Conservation (phyloP, 2,329 filamentous ascomycete genomes). For the Fusarium falciforme region DNA sequence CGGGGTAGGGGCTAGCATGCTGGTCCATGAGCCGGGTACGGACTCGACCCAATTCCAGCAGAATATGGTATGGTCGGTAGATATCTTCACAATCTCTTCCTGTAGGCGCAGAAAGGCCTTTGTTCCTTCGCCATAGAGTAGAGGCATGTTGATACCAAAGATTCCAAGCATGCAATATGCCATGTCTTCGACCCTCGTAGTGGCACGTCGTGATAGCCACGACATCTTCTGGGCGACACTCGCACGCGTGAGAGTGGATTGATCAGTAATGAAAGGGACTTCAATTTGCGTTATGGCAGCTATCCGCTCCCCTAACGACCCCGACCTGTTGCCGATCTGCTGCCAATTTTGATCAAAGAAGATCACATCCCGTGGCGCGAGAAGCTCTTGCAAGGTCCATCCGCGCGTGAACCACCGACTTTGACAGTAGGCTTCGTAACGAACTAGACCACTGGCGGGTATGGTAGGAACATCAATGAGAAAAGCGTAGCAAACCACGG, state of each 20-base stretch:
- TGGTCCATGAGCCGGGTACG: background rate
- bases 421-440: background rate
- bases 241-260: background rate
- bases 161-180: background rate
- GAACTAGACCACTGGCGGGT: background rate
- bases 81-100: background rate
- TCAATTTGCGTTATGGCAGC: background rate
- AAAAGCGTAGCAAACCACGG: background rate
- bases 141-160: background rate
- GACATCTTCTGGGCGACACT: background rate
- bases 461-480: background rate
- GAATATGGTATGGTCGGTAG: background rate
- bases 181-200: background rate
- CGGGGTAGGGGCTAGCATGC: background rate
- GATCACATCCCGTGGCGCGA: background rate
- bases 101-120: background rate
- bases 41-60: background rate
- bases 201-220: background rate
- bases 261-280: background rate
- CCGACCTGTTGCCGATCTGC: background rate
- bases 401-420: background rate
- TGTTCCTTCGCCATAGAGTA: background rate
- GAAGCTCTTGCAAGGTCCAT: background rate
- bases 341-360: background rate
- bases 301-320: background rate